A percentile compares a stretch with the other conserved stretches of the same genome.
Conservation (phyloP, 2,329 filamentous ascomycete species). For the Podosphaera leucotricha region DNA sequence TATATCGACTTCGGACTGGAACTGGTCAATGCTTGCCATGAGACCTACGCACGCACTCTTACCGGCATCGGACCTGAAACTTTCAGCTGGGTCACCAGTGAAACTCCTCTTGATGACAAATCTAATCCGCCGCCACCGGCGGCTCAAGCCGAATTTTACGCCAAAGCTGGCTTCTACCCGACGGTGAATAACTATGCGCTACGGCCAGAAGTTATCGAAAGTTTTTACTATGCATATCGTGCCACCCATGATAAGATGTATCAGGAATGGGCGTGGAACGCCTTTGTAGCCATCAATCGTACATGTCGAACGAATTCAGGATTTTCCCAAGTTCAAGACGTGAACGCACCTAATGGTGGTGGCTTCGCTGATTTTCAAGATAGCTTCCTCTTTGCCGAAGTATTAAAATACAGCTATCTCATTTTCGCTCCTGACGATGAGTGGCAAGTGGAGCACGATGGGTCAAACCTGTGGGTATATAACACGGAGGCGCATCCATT, state of each 20-base stretch:
- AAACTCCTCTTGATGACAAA: slow-evolving; percentile 16
- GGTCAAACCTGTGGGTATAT: slow-evolving; percentile 31
- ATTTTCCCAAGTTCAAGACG: slow-evolving; percentile 40
- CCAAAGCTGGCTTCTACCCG: slow-evolving; percentile 49
- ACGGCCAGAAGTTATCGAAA: slow-evolving; percentile 63
- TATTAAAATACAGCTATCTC: slow-evolving; percentile 63
- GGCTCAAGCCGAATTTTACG: slow-evolving; percentile 34
- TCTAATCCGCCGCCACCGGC: slow-evolving; percentile 21
- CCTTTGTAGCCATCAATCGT: slow-evolving; percentile 41
- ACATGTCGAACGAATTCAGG: slow-evolving; percentile 41
- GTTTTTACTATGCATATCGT: slow-evolving; percentile 69
- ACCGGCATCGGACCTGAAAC: slow-evolving; percentile 58
- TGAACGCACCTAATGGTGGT: slow-evolving; percentile 39
- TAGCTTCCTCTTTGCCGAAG: slow-evolving; percentile 73
- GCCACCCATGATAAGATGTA: slow-evolving; percentile 53
- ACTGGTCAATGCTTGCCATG: slow-evolving; percentile 49
- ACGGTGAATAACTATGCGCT: slow-evolving; percentile 36
- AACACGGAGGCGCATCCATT: slow-evolving; percentile 44
- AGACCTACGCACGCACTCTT: slow-evolving; percentile 43
- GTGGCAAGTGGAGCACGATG: slow-evolving; percentile 29
- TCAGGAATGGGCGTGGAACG: slow-evolving; percentile 67
- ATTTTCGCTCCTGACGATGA: slow-evolving; percentile 22
- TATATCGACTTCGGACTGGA: slow-evolving; percentile 54
- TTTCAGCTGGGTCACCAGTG: slow-evolving; percentile 35
- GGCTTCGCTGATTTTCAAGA: slow-evolving; percentile 48